Conservation (phyloP, 2,329 filamentous ascomycete genomes). For the Apiospora sp. region DNA sequence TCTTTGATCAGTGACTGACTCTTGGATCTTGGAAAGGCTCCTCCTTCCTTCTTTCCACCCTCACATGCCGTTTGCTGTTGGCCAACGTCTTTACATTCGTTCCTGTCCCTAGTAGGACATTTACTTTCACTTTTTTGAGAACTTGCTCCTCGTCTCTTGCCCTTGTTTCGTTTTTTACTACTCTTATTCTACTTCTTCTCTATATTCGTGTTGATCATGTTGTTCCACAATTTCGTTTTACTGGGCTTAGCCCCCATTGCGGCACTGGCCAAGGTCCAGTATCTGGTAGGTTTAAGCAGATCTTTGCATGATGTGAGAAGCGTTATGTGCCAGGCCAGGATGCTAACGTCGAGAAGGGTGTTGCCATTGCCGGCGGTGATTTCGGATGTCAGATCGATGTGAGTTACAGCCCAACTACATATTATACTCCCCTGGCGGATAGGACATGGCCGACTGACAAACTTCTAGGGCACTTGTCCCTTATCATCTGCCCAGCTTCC, state of each 20-base stretch:
- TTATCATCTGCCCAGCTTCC: slow-evolving; percentile 44
- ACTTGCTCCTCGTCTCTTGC: not conserved
- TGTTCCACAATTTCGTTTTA: slow-evolving; percentile 34
- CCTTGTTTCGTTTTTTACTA: slow-evolving; percentile 20
- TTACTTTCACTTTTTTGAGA: slow-evolving; percentile 27
- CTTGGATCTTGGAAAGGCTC: not conserved
- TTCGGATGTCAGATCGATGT: slow-evolving; percentile 58
- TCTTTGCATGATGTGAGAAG: not conserved
- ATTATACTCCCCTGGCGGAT: not conserved
- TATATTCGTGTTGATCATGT: slow-evolving; percentile 39
- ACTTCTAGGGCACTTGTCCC: slow-evolving; percentile 48
- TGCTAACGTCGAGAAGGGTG: slow-evolving; percentile 40
- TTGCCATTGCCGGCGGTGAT: slow-evolving; percentile 57
- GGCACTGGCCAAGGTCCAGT: slow-evolving; percentile 39
- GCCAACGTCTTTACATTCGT: slow-evolving; percentile 16
- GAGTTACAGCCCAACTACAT: slow-evolving; percentile 29
- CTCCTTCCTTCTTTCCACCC: not conserved
- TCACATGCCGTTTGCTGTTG: slow-evolving; percentile 7
- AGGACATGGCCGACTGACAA: slow-evolving; percentile 9
- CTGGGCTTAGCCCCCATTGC: slow-evolving; percentile 33
- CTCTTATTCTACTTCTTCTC: slow-evolving; percentile 28
- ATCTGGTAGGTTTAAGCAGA: slow-evolving; percentile 36
- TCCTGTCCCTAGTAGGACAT: slow-evolving; percentile 19
- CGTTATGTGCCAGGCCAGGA: not conserved
- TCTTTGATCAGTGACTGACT: slow-evolving; percentile 7